Evolutionary conservation across 805 yeast species (phyloP).

Genomic region (Dipodascopsis tothii): DNA sequence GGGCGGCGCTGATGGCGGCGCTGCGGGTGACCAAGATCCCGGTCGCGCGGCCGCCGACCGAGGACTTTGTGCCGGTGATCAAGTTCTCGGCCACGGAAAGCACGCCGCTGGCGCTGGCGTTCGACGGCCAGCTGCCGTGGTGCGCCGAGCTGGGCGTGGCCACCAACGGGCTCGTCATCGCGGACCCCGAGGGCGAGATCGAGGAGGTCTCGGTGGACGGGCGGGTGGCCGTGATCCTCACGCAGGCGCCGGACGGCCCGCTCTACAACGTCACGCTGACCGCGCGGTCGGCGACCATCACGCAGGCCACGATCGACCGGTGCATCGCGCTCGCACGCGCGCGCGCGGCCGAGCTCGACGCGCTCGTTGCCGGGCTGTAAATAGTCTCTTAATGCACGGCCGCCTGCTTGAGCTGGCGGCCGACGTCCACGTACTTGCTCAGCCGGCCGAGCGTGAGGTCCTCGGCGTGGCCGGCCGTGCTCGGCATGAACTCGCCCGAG

Average conservation of each 20-base stretch:
- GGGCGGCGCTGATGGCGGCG: conserved; percentile 57
- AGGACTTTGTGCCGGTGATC: conserved; percentile 1
- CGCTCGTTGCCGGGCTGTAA: neutral
- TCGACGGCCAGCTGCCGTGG: conserved; percentile 13
- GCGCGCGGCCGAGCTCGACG: conserved; percentile 13
- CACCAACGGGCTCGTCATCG: conserved; percentile 8
- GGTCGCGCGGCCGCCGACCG: conserved; percentile 2
- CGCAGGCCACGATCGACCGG: conserved; percentile 3
- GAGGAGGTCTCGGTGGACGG: conserved; percentile 16
- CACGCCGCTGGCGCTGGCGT: conserved; percentile 1
- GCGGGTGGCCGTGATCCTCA: conserved; percentile 4
- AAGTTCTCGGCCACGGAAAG: conserved; percentile 6
- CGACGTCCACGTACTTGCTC: conserved; percentile 11
- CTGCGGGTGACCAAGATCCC: conserved; percentile 54
- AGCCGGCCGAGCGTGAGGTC: conserved; percentile 11
- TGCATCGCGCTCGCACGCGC: conserved; percentile 13
- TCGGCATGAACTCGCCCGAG: conserved; percentile 37
- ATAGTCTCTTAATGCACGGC: neutral
- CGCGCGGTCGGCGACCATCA: conserved; percentile 6
- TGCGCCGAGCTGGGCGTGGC: conserved; percentile 16
- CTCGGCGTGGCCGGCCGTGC: conserved; percentile 1
- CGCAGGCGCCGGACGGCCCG: neutral
- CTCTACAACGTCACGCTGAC: conserved; percentile 4
- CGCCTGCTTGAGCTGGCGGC: conserved; percentile 3
- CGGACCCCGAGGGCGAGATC: conserved; percentile 19